Conservation (phyloP, 495 filamentous ascomycete genomes). For the Amniculicola lignicola region DNA sequence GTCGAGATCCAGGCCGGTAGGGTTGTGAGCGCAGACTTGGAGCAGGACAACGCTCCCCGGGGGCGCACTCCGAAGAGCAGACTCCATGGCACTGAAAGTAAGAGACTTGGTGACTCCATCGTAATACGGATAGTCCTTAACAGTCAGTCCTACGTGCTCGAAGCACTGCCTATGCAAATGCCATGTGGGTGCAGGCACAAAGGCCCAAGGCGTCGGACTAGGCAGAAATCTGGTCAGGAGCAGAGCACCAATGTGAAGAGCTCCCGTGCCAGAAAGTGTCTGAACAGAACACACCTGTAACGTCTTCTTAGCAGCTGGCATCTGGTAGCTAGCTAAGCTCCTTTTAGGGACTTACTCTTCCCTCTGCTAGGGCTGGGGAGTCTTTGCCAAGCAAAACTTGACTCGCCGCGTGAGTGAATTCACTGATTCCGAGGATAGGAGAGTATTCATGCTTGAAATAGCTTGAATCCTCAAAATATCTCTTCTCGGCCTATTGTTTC, state of each 20-base stretch:
- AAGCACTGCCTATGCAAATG: constrained; percentile 99
- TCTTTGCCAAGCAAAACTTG: constrained; percentile 80
- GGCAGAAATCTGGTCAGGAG: constrained; percentile 79
- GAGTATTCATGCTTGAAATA: constrained; percentile 99
- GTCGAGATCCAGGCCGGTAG: constrained; percentile 94
- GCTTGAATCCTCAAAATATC: no score
- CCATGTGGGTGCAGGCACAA: constrained; percentile 94
- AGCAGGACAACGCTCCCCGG: constrained; percentile 81
- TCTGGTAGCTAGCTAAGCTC: neutral
- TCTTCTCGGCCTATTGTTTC: no score
- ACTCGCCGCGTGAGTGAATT: constrained; percentile 82
- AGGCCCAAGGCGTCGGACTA: constrained; percentile 58
- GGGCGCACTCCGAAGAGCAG: constrained; percentile 63
- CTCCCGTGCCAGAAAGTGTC: constrained; percentile 89
- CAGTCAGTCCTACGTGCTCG: constrained; percentile 75
- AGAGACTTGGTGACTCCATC: constrained; percentile 78
- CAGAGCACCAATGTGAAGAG: constrained; percentile 80
- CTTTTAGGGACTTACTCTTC: constrained; percentile 57
- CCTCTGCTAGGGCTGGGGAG: constrained; percentile 77
- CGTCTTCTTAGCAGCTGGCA: constrained; percentile 11
- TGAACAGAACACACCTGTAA: constrained; percentile 38
- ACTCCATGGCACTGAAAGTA: constrained; percentile 84
- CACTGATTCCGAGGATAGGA: constrained; percentile 82
- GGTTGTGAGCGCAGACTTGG: constrained; percentile 97
- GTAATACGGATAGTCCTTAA: constrained; percentile 92